Evolutionary conservation across 768 basidiomycete genomes (phyloP).

Genomic region (Phanerodontia chrysosporium): DNA sequence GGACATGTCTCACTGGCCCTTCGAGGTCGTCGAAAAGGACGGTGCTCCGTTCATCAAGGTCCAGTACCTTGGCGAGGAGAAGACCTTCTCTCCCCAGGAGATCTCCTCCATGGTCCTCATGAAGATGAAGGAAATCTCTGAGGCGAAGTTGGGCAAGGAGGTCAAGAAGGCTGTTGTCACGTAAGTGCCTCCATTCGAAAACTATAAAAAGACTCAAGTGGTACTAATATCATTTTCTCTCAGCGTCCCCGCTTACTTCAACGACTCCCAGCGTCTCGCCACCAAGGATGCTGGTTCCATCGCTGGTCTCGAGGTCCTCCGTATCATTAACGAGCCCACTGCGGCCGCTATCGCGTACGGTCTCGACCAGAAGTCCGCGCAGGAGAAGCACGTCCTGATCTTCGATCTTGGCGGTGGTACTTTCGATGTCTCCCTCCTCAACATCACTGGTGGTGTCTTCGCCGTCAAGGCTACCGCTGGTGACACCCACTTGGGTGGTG

Average conservation of each 20-base stretch:
- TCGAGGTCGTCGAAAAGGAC: slow-evolving; percentile 93
- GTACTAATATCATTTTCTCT: neutral
- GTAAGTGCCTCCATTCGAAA: slow-evolving; percentile 42
- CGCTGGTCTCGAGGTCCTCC: slow-evolving; percentile 96
- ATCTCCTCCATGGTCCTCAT: slow-evolving; percentile 99
- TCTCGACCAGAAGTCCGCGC: slow-evolving; percentile 90
- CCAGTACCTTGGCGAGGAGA: slow-evolving; percentile 90
- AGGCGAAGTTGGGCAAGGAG: slow-evolving; percentile 97
- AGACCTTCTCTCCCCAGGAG: slow-evolving; percentile 96
- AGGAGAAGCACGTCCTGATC: slow-evolving; percentile 97
- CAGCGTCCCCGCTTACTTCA: slow-evolving; percentile 98
- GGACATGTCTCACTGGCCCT: slow-evolving; percentile 98
- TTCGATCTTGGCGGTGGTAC: slow-evolving; percentile 99
- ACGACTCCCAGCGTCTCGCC: slow-evolving; percentile 98
- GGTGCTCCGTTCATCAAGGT: slow-evolving; percentile 97
- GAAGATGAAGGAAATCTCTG: slow-evolving; percentile 99
- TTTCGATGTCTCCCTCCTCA: slow-evolving; percentile 98
- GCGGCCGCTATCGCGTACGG: slow-evolving; percentile 99
- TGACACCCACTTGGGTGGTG: slow-evolving; percentile 99
- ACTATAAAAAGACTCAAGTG: neutral
- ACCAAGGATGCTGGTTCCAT: slow-evolving; percentile 99
- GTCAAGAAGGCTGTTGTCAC: slow-evolving; percentile 99
- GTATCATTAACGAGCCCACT: slow-evolving; percentile 99
- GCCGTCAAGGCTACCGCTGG: slow-evolving; percentile 99
- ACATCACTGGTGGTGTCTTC: slow-evolving; percentile 97